phyloP scores from a whole-genome alignment of 768 basidiomycete genomes.

The Tylopilus plumbeoviolaceoides region DNA sequence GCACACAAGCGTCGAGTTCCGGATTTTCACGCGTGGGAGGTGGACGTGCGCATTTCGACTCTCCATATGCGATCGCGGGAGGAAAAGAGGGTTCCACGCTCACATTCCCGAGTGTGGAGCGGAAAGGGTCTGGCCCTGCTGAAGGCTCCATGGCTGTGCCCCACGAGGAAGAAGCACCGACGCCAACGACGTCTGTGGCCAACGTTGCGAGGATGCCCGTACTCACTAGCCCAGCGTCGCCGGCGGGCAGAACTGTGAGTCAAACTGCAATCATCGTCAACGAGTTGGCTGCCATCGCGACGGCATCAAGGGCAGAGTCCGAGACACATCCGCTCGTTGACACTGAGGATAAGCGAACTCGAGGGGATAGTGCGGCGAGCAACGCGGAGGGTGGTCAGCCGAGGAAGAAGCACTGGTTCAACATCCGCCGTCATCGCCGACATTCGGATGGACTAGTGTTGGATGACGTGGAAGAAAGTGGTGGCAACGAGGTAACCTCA shows the following conservation, averaged over 20 bases:
- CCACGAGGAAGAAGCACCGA: constrained; percentile 41
- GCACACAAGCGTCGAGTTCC: constrained; percentile 35
- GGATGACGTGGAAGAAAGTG: constrained; percentile 22
- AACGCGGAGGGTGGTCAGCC: constrained; percentile 44
- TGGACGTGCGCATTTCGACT: constrained; percentile 79
- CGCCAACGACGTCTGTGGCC: constrained; percentile 48
- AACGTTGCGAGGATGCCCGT: constrained; percentile 43
- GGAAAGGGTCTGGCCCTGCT: constrained; percentile 26
- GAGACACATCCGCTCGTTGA: constrained; percentile 24
- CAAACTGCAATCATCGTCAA: constrained; percentile 85
- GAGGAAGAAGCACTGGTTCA: constrained; percentile 71
- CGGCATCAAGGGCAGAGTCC: constrained; percentile 11
- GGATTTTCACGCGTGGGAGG: constrained; percentile 89
- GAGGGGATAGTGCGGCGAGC: constrained; percentile 14
- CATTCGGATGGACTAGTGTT: constrained; percentile 52
- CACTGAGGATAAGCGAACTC: constrained; percentile 13
- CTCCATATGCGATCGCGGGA: constrained; percentile 74
- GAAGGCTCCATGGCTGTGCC: constrained; percentile 21
- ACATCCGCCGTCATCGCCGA: constrained; percentile 53
- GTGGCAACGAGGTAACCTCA: constrained; percentile 25
- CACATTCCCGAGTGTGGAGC: constrained; percentile 64
- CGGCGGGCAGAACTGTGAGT: constrained; percentile 72
- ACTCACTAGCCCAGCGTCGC: constrained; percentile 33
- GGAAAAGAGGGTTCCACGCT: constrained; percentile 50
- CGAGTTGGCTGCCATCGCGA: constrained; percentile 32